A percentile compares a stretch with the other conserved stretches of the same genome.
Conservation (phyloP, 2,329 filamentous ascomycete species). For the Cordyceps militaris region DNA sequence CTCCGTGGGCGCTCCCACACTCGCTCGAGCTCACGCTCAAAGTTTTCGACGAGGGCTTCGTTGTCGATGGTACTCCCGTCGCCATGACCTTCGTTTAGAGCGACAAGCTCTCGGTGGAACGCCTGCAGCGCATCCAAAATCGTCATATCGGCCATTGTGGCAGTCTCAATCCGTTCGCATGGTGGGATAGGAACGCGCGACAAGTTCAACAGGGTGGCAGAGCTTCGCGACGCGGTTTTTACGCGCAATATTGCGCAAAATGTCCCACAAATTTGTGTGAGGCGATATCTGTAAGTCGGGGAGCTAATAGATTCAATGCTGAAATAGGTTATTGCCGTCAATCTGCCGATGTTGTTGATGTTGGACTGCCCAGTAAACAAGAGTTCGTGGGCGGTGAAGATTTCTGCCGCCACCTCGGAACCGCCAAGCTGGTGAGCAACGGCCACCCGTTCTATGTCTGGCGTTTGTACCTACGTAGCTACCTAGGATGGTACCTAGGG, state of each 20-base stretch:
- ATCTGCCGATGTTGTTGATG: background rate
- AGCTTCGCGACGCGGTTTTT: background rate
- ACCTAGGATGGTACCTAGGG: too few relatives aligned
- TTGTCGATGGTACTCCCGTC: slow-evolving; percentile 56
- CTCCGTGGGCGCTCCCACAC: slow-evolving; percentile 69
- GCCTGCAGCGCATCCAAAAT: slow-evolving; percentile 71
- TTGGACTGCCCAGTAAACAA: slow-evolving; percentile 20
- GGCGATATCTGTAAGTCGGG: background rate
- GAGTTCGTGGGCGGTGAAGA: slow-evolving; percentile 25
- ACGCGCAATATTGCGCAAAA: background rate
- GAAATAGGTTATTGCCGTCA: background rate
- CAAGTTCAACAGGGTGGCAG: background rate
- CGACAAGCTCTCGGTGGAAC: slow-evolving; percentile 78
- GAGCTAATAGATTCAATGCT: background rate
- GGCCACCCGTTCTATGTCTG: too few relatives aligned
- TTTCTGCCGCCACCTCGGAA: slow-evolving; percentile 28
- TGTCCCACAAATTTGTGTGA: background rate
- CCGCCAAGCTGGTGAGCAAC: too few relatives aligned
- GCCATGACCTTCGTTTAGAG: slow-evolving; percentile 61
- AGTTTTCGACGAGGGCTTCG: slow-evolving; percentile 60
- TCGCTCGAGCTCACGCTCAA: slow-evolving; percentile 64
- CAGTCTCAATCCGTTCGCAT: slow-evolving; percentile 40
- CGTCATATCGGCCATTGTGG: slow-evolving; percentile 64
- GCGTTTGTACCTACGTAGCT: too few relatives aligned
- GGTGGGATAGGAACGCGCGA: slow-evolving; percentile 19